phyloP scores from a whole-genome alignment of 2,329 filamentous ascomycete genomes.

The Xylaria sp. region DNA sequence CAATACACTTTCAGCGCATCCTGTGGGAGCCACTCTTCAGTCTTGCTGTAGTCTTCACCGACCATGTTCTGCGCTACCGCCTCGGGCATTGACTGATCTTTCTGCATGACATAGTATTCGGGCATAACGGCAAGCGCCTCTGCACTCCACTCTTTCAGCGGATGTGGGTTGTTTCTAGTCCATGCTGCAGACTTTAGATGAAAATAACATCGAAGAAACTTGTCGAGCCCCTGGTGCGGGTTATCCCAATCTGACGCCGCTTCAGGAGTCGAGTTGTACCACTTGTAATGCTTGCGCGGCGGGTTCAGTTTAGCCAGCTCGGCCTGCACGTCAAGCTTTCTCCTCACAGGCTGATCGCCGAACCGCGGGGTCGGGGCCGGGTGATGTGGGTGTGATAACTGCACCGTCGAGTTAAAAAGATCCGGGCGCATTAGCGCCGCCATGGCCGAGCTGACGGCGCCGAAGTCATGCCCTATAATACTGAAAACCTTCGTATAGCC shows the following conservation, averaged over 20 bases:
- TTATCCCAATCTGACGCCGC: conserved; percentile 61
- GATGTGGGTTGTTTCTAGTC: conserved; percentile 63
- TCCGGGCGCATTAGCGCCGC: conserved; percentile 72
- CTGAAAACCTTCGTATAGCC: conserved; percentile 68
- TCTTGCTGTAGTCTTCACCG: conserved; percentile 57
- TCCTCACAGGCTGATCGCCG: conserved; percentile 34
- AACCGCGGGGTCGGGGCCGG: conserved; percentile 61
- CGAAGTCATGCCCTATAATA: conserved; percentile 68
- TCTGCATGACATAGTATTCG: conserved; percentile 75
- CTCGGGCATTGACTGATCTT: conserved; percentile 67
- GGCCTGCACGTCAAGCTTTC: conserved; percentile 61
- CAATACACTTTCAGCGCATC: conserved; percentile 69
- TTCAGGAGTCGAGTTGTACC: conserved; percentile 66
- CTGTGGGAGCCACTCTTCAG: conserved; percentile 66
- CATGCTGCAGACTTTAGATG: conserved; percentile 74
- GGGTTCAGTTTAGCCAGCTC: conserved; percentile 64
- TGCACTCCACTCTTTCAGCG: conserved; percentile 67
- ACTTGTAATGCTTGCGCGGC: conserved; percentile 77
- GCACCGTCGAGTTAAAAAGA: conserved; percentile 69
- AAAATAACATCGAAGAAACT: conserved; percentile 74
- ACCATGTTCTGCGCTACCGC: conserved; percentile 66
- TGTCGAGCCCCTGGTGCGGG: conserved; percentile 56
- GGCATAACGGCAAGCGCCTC: conserved; percentile 69
- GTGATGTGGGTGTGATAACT: conserved; percentile 75
- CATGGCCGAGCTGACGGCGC: conserved; percentile 68